Evolutionary conservation across 2,329 filamentous ascomycete genomes (phyloP), one percentile per base, ranked within the genome.

Genomic region (Orbilia ellipsospora): DNA sequence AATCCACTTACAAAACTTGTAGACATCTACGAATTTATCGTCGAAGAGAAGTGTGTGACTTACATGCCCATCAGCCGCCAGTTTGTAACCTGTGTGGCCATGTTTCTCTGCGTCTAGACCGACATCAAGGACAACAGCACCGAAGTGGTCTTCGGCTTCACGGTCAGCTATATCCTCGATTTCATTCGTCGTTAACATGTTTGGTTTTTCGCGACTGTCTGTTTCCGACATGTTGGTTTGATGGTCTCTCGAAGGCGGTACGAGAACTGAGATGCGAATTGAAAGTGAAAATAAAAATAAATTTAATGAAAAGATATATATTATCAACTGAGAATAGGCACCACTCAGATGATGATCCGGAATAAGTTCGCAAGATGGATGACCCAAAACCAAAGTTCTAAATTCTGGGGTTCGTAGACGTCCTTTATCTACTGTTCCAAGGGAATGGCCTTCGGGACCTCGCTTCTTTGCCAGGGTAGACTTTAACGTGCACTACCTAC

Each of bases 21-120:
- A 23, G 4, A 23, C 23, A 23, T 23, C 23, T 15, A n/a, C n/a
- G n/a, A n/a, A n/a, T n/a, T n/a, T n/a, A 26, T 26, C 13, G 57
- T 2, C 4, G 23, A 23, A 23, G 23, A 2, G 23, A 23, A 23
- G 2, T 23, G 13, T 6, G 23, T 23, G n/a, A 62, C 68, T 66
- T 69, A 77, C 68, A 68, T 80, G 82, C 15, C 82, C 82, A 68
- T 84, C 83, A n/a, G 77, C 73, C n/a, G 83, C 82, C 12, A 82
- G 80, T 77, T 83, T 83, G 66, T 81, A 59, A n/a, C 66, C 59
- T 16, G 79, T 78, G 0, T 77, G 59, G 1, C 73, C 77, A 23
- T 63, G 78, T 28, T 80, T 80, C 42, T 80, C 81, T 28, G 82
- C 79, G 44, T 83, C 82, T 36, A 36, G 31, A 60, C 68, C 68